Evolutionary conservation across 2,329 filamentous ascomycete species (phyloP).

Genomic region (Zymoseptoria brevis): DNA sequence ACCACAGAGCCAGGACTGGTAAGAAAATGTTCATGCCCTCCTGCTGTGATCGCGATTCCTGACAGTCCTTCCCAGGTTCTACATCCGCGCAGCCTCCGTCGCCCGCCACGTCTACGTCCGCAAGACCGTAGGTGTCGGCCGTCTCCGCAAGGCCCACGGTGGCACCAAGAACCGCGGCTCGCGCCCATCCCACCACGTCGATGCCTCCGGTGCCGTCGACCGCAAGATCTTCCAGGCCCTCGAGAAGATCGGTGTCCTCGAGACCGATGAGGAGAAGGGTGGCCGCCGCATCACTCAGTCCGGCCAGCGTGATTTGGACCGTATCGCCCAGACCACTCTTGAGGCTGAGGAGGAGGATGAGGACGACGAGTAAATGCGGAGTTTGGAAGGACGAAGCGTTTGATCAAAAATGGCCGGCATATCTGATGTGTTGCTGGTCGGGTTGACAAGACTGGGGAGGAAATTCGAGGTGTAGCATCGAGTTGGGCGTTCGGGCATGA

Average conservation of each 20-base stretch:
- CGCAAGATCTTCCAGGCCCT: slow-evolving; percentile 95
- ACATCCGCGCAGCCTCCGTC: slow-evolving; percentile 82
- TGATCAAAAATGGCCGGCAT: background rate
- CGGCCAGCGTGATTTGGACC: slow-evolving; percentile 98
- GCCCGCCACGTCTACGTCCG: slow-evolving; percentile 98
- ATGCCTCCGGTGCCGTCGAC: slow-evolving; percentile 91
- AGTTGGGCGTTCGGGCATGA: slow-evolving; percentile 14
- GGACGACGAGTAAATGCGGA: slow-evolving; percentile 27
- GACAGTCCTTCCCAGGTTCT: slow-evolving; percentile 44
- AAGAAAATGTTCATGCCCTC: slow-evolving; percentile 43
- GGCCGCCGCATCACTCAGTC: slow-evolving; percentile 96
- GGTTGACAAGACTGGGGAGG: slow-evolving; percentile 6
- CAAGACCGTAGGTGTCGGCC: slow-evolving; percentile 98
- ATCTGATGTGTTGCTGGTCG: slow-evolving; percentile 1
- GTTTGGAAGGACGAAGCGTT: background rate
- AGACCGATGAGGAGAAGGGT: slow-evolving; percentile 97
- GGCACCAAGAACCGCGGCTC: slow-evolving; percentile 86
- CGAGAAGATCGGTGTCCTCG: slow-evolving; percentile 98
- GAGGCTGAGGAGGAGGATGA: slow-evolving; percentile 45
- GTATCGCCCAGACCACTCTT: slow-evolving; percentile 45
- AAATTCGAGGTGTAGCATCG: slow-evolving; percentile 12
- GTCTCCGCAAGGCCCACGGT: slow-evolving; percentile 93
- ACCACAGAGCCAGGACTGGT: slow-evolving; percentile 98
- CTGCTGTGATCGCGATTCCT: background rate
- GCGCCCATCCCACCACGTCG: slow-evolving; percentile 86